A percentile compares a stretch with the other conserved stretches of the same genome.
These are phyloP conservation scores for Cryomyces minteri DNA, from an alignment of 495 filamentous ascomycete genomes.

Conservation along the genomic window DNA sequence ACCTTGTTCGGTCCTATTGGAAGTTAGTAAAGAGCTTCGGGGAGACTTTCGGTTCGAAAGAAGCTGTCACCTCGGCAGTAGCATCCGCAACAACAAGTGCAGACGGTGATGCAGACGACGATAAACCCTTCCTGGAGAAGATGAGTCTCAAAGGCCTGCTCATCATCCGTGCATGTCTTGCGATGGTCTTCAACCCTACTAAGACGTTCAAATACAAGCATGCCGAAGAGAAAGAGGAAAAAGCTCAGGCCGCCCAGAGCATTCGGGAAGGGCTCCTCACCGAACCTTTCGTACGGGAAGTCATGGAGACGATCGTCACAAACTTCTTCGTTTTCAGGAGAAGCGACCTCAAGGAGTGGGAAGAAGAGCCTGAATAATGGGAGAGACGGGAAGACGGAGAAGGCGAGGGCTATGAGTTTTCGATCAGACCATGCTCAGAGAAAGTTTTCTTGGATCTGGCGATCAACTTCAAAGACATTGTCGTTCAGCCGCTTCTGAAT, in stretches of 20 bases:
- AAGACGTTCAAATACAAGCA: constrained; percentile 70
- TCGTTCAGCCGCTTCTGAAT: constrained; percentile 53
- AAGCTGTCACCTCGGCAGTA: constrained; percentile 9
- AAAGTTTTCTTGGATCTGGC: constrained; percentile 86
- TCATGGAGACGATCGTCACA: constrained; percentile 68
- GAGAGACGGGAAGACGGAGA: constrained; percentile 64
- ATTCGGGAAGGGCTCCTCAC: constrained; percentile 58
- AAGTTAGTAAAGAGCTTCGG: constrained; percentile 55
- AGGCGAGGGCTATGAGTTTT: constrained; percentile 69
- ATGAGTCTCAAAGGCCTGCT: constrained; percentile 65
- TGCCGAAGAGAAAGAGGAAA: constrained; percentile 48
- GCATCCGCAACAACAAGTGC: constrained; percentile 20
- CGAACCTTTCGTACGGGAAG: constrained; percentile 50
- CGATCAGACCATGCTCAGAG: constrained; percentile 77
- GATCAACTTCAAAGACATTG: constrained; percentile 62
- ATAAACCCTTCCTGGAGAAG: constrained; percentile 47
- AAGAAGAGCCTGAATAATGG: constrained; percentile 86
- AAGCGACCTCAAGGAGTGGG: constrained; percentile 74
- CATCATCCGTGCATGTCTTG: constrained; percentile 64
- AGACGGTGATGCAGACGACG: constrained; percentile 33
- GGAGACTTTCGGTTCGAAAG: constrained; percentile 40
- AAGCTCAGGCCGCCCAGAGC: constrained; percentile 38
- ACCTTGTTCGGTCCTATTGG: constrained; percentile 70
- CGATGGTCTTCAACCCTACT: constrained; percentile 61
- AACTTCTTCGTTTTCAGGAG: constrained; percentile 78